A percentile compares a stretch with the other conserved stretches of the same genome.
Evolutionary conservation across 108 stramenopile genomes (phyloP).

Genomic region (Skeletonema potamos): DNA sequence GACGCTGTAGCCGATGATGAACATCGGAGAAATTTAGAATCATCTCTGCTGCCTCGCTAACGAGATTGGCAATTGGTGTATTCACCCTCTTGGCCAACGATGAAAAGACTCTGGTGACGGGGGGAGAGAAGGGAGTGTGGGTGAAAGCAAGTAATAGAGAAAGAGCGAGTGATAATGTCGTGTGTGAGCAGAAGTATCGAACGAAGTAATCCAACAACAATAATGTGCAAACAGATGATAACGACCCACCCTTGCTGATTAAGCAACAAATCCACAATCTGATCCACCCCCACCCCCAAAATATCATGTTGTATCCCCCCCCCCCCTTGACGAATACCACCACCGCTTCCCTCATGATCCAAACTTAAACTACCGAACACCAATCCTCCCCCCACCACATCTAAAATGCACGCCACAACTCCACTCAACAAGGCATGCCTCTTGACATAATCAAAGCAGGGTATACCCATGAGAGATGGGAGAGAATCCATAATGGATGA

Average conservation of each 20-base stretch:
- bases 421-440: conserved; percentile 25
- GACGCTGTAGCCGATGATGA: conserved; percentile 21
- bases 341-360: neutral
- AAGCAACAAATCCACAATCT: conserved; percentile 41
- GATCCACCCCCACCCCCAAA: conserved; percentile 27
- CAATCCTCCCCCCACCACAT: conserved; percentile 35
- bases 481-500: conserved; percentile 9
- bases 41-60: conserved; percentile 26
- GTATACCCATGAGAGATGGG: conserved; percentile 16
- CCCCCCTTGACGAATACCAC: neutral
- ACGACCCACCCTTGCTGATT: conserved; percentile 27
- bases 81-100: conserved; percentile 16
- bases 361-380: conserved; percentile 16
- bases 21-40: conserved; percentile 37
- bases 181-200: neutral
- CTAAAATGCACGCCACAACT: conserved; percentile 32
- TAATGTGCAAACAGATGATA: neutral
- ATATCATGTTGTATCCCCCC: neutral
- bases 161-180: no score
- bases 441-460: conserved; percentile 8
- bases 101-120: conserved; percentile 18
- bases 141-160: no score
- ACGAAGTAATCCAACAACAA: neutral
- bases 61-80: conserved; percentile 20
- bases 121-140: neutral